A percentile compares a stretch with the other conserved stretches of the same genome.
phyloP scores from a whole-genome alignment of 2,329 filamentous ascomycete species.

The Fusarium sp. region DNA sequence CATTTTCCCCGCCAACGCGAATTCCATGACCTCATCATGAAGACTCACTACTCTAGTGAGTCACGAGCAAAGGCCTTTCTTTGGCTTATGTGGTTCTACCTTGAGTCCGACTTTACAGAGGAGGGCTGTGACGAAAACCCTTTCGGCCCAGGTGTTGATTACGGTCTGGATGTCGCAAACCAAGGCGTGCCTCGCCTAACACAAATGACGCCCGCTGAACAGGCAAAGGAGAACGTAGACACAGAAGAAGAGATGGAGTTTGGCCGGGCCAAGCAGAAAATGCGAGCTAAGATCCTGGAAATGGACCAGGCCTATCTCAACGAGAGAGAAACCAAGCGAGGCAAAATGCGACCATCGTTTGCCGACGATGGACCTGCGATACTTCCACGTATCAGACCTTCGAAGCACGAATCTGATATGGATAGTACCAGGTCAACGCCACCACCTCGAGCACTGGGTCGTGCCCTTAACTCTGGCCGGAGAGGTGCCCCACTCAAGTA shows the following conservation, averaged over 20 bases:
- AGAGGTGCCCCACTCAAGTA: conserved; percentile 67
- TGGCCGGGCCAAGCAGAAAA: conserved; percentile 78
- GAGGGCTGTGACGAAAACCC: conserved; percentile 92
- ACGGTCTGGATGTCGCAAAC: conserved; percentile 72
- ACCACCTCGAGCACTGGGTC: conserved; percentile 50
- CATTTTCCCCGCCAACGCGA: conserved; percentile 89
- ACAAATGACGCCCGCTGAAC: conserved; percentile 73
- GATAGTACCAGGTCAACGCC: conserved; percentile 59
- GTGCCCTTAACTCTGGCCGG: conserved; percentile 46
- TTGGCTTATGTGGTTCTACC: conserved; percentile 99
- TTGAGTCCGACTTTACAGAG: conserved; percentile 93
- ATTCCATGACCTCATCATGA: conserved; percentile 98
- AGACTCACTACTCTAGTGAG: conserved; percentile 81
- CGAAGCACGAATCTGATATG: conserved; percentile 67
- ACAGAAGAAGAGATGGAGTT: conserved; percentile 76
- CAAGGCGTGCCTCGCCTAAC: conserved; percentile 77
- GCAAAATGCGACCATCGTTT: conserved; percentile 52
- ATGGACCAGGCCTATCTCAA: conserved; percentile 78
- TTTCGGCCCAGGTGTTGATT: conserved; percentile 80
- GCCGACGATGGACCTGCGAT: conserved; percentile 69
- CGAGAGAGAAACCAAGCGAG: conserved; percentile 70
- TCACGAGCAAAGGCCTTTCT: conserved; percentile 90
- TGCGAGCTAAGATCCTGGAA: conserved; percentile 79
- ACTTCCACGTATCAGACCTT: conserved; percentile 71
- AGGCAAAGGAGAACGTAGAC: conserved; percentile 79